Percentiles rank a stretch among this genome's conserved stretches.
These are phyloP conservation scores for Saprolegnia diclina DNA, from an alignment of 352 stramenopile genomes.

Conservation along the genomic window DNA sequence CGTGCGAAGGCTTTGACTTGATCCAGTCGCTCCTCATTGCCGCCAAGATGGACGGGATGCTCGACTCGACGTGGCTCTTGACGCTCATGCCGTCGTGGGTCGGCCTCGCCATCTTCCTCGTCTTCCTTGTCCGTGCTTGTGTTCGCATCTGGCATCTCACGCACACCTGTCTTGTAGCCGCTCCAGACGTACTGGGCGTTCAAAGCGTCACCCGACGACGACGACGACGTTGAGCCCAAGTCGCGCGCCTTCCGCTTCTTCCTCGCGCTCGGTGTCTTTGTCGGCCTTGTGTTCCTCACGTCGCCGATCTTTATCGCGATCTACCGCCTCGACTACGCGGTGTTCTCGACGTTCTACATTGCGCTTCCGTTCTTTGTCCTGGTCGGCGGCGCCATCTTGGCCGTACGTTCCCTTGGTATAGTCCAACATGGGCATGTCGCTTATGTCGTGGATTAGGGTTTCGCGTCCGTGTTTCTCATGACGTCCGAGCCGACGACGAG, in stretches of 20 bases:
- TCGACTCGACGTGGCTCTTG: slow-evolving; percentile 2
- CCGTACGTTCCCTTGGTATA: not conserved
- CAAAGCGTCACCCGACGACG: slow-evolving; percentile 12
- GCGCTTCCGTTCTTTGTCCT: slow-evolving; percentile 7
- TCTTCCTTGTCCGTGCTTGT: slow-evolving; percentile 4
- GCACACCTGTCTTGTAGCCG: not conserved
- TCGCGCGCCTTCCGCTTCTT: slow-evolving; percentile 9
- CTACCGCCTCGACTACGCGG: slow-evolving; percentile 7
- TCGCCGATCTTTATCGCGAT: slow-evolving; percentile 4
- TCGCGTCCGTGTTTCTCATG: slow-evolving; percentile 1
- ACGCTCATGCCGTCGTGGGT: slow-evolving; percentile 23
- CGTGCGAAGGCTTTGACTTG: slow-evolving; percentile 10
- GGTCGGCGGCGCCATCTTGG: not conserved
- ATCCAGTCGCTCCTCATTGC: slow-evolving; percentile 23
- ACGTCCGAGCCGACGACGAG: not conserved
- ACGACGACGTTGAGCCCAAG: slow-evolving; percentile 9
- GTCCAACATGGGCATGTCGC: not conserved
- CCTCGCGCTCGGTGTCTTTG: not conserved
- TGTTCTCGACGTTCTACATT: slow-evolving; percentile 5
- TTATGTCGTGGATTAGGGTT: not conserved
- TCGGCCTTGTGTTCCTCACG: slow-evolving; percentile 10
- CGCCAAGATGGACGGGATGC: slow-evolving; percentile 20
- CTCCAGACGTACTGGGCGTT: slow-evolving; percentile 12
- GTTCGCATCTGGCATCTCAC: not conserved
- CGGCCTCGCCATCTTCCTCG: slow-evolving; percentile 2